Conservation (phyloP, 768 basidiomycete genomes). For the Tricholoma sp. region DNA sequence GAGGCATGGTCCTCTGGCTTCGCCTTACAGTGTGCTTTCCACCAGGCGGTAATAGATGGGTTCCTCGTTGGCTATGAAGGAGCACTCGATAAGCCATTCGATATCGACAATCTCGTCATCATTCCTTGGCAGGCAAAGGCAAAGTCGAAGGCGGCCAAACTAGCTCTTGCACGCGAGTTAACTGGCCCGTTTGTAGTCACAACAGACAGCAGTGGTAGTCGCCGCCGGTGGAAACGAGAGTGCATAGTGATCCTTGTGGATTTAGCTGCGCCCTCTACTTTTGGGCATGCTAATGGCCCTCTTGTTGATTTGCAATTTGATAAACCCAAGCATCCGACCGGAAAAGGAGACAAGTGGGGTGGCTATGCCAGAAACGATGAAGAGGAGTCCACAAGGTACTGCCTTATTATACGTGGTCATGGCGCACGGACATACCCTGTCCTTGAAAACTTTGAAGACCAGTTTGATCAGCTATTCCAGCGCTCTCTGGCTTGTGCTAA, state of each 20-base stretch:
- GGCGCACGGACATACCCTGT: neutral
- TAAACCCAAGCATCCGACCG: neutral
- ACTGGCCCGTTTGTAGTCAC: neutral
- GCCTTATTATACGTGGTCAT: neutral
- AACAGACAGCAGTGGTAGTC: neutral
- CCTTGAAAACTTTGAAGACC: neutral
- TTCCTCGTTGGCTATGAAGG: neutral
- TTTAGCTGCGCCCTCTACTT: neutral
- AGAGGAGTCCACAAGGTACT: neutral
- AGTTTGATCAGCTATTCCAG: neutral
- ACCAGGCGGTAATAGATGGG: neutral
- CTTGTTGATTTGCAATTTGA: neutral
- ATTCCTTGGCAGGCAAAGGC: neutral
- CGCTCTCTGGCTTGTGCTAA: neutral
- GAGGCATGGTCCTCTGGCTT: neutral
- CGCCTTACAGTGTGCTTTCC: neutral
- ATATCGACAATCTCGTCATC: neutral
- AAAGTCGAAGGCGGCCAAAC: neutral
- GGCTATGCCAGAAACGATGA: neutral
- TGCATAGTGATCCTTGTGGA: neutral
- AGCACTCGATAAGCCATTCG: neutral
- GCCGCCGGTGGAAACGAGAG: neutral
- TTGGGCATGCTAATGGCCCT: neutral
- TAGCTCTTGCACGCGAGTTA: neutral
- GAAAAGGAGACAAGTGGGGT: neutral